Base-by-base conservation (phyloP, 495 filamentous ascomycete species). In the Hypoxylon fuscum region DNA sequence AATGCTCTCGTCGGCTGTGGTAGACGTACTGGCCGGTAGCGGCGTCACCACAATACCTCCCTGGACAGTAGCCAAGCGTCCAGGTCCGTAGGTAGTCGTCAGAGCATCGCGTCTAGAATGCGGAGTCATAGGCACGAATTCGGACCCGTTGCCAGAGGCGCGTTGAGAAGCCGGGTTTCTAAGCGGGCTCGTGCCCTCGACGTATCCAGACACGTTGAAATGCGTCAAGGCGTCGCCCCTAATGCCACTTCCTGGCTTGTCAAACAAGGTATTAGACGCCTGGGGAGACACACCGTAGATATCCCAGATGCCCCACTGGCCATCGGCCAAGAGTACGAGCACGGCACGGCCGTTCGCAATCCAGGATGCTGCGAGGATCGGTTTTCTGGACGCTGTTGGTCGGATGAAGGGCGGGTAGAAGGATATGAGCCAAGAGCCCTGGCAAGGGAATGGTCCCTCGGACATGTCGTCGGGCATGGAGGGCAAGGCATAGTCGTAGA, bases 261-360 rank as follows among this genome's bases (percentile, higher is more conserved):
- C 83, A 47, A 88, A 82, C 27, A 90, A 73, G 2, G 62, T 78
- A n/a, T n/a, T n/a, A 70, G 69, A 75, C 2, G 72, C 81, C 41
- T 76, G 56, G 68, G 76, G 69, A 79, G 88, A 57, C 34, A 85
- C 81, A 1, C 88, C 87, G 66, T 91, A 87, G 25, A 93, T 79
- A 74, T 96, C 91, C 93, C 94, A 97, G 22, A 98, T 85, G 3
- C 91, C 93, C 93, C 93, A 98, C 76, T 96, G 89, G 0, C 92
- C 94, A 72, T 96, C 92, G 4, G 83, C 83, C 10, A 94, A 81
- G 6, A 98, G 80, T 3, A 86, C 83, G 60, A 97, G 77, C 32
- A 97, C 80, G 10, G 88, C 89, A 37, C 83, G 86, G 32, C 93
- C 93, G 38, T 87, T 85, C n/a, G 88, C 78, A 6, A 92, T 85